A percentile compares a stretch with the other conserved stretches of the same genome.
Evolutionary conservation across 371 early-diverging fungal species (phyloP).

Genomic region (Rhizopus arrhizus): DNA sequence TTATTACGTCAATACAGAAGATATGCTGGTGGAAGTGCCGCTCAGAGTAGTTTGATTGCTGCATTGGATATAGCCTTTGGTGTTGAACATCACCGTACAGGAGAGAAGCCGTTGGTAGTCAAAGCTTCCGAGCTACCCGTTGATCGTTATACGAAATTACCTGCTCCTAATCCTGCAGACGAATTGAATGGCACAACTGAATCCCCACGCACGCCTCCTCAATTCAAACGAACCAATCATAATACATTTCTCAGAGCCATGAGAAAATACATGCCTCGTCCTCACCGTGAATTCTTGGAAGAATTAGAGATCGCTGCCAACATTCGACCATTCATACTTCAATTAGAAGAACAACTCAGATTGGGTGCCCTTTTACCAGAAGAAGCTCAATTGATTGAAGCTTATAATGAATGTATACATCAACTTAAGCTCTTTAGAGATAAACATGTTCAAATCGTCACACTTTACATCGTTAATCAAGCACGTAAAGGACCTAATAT

Average conservation of each 20-base stretch:
- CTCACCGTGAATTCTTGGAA: constrained; percentile 84
- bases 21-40: constrained; percentile 95
- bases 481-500: constrained; percentile 77
- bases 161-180: constrained; percentile 40
- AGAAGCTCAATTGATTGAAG: constrained; percentile 41
- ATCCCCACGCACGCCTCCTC: constrained; percentile 38
- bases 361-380: constrained; percentile 16
- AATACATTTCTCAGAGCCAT: constrained; percentile 80
- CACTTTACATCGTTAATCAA: constrained; percentile 88
- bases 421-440: constrained; percentile 87
- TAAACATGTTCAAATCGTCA: constrained; percentile 90
- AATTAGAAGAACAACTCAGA: constrained; percentile 30
- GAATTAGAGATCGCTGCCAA: constrained; percentile 72
- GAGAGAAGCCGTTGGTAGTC: constrained; percentile 43
- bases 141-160: constrained; percentile 43
- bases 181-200: constrained; percentile 31
- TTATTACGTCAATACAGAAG: constrained; percentile 62
- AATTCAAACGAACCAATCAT: constrained; percentile 52
- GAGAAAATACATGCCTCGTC: constrained; percentile 91
- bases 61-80: constrained; percentile 90
- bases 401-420: constrained; percentile 80
- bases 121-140: constrained; percentile 21
- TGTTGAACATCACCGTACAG: constrained; percentile 86
- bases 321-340: constrained; percentile 59
- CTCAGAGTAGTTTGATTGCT: constrained; percentile 92